These are phyloP conservation scores for Drechslera avenae DNA, from an alignment of 2,329 filamentous ascomycete species.

Conservation along the genomic window DNA sequence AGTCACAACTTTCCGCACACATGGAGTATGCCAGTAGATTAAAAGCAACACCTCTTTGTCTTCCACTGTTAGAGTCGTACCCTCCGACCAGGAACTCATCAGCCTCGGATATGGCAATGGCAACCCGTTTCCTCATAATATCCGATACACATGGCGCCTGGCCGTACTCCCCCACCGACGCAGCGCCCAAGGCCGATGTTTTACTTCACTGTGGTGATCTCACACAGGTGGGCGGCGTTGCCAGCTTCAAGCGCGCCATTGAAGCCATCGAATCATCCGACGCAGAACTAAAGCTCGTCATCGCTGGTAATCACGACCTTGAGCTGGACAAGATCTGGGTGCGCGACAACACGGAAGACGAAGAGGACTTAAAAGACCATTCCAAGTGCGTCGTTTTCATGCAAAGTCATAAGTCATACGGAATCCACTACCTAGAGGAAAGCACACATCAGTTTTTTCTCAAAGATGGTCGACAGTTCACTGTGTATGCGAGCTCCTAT, in stretches of 20 bases:
- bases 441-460: not conserved
- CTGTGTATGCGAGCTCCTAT: no score
- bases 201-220: not conserved
- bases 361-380: not conserved
- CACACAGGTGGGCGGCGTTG: not conserved
- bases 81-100: no score
- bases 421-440: not conserved
- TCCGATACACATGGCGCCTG: not conserved
- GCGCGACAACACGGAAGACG: not conserved
- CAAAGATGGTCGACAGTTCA: not conserved
- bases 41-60: no score
- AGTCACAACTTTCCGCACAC: no score
- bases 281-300: not conserved
- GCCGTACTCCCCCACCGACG: not conserved
- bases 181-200: not conserved
- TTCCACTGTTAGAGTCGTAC: no score
- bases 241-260: not conserved
- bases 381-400: not conserved
- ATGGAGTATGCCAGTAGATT: no score
- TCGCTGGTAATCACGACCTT: not conserved
- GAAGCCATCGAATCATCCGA: not conserved
- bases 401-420: not conserved
- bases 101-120: no score
- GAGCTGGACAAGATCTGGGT: slow-evolving; percentile 1
- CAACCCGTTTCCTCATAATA: no score